Base-by-base conservation (phyloP, 108 stramenopile species). In the Nitzschia palea region DNA sequence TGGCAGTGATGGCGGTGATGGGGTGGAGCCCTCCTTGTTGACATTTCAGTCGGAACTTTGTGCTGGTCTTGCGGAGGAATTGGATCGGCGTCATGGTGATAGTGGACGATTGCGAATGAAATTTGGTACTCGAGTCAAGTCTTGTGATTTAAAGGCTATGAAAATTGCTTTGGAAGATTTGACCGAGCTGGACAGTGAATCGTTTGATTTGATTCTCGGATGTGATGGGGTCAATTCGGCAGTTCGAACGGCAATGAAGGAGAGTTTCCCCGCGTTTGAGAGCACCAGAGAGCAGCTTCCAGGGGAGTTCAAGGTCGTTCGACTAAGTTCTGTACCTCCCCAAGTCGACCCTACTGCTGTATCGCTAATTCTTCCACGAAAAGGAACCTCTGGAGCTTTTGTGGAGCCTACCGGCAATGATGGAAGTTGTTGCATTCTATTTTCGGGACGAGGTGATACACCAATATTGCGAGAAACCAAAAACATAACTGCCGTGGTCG, bases 1-100 rank as follows among this genome's bases (percentile, higher is more conserved):
- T 35, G 67, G 58, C 44, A 25, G 30, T 0, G 37, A 50, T 43
- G 1, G 4, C 37, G 47, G 47, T 4, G 64, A 44, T 37, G 17
- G n/a, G 35, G 60, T 17, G 62, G 85, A 91, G 62, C 85, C 86
- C 12, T 84, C 83, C 20, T 59, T 91, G 17, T 59, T 91, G 62
- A 73, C 82, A n/a, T 91, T 82, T 76, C 89, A 91, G 60, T 80
- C 83, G 0, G 89, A 91, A 58, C 67, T 91, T 28, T 91, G 89
- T 59, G 61, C 47, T 20, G 76, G 75, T n/a, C 43, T 91, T 35
- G 44, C 79, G 54, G 83, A 86, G 36, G 86, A 86, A 56, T 58
- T 88, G 60, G 85, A 91, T 35, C 32, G 30, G 42, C 69, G 79
- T 0, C 55, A 58, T 50, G 2, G 27, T 15, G 27, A 25, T 15